Evolutionary conservation across 2,329 filamentous ascomycete species (phyloP).

Genomic region (Alternaria infectoria): DNA sequence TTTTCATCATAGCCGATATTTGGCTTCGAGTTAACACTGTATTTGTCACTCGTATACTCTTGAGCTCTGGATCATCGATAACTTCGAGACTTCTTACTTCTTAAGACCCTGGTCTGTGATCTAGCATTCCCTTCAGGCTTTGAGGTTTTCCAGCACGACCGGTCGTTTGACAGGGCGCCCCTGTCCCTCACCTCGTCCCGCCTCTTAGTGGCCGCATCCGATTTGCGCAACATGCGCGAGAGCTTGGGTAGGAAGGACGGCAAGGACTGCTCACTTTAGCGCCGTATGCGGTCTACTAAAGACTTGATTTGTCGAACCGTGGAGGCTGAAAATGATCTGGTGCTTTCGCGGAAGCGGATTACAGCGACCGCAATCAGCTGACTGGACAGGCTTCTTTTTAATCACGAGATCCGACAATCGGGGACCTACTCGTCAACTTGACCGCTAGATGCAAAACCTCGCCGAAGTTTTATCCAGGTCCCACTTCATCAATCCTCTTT

Average conservation of each 20-base stretch:
- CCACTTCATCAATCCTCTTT: constrained; percentile 17
- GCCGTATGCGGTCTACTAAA: constrained; percentile 16
- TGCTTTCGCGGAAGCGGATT: constrained; percentile 42
- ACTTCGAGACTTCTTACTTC: not conserved
- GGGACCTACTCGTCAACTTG: constrained; percentile 9
- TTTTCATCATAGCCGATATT: not conserved
- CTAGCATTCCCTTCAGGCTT: not conserved
- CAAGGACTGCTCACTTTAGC: constrained; percentile 11
- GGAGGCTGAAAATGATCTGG: constrained; percentile 14
- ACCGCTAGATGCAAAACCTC: constrained; percentile 14
- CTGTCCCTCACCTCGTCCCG: constrained; percentile 7
- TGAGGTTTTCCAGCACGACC: not conserved
- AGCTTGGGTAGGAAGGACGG: not conserved
- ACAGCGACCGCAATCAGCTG: constrained; percentile 26
- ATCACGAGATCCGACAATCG: constrained; percentile 16
- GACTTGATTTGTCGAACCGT: constrained; percentile 25
- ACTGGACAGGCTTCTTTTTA: constrained; percentile 12
- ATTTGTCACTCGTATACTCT: not conserved
- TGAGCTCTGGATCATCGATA: not conserved
- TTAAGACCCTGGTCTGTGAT: not conserved
- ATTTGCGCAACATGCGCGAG: not conserved
- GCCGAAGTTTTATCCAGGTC: constrained; percentile 20
- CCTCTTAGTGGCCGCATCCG: constrained; percentile 19
- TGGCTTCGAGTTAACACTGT: not conserved
- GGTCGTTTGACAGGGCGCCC: constrained; percentile 6